Base-by-base conservation (phyloP, 225 moss, liverwort and hornwort species). In the Anthoceros angustus region DNA sequence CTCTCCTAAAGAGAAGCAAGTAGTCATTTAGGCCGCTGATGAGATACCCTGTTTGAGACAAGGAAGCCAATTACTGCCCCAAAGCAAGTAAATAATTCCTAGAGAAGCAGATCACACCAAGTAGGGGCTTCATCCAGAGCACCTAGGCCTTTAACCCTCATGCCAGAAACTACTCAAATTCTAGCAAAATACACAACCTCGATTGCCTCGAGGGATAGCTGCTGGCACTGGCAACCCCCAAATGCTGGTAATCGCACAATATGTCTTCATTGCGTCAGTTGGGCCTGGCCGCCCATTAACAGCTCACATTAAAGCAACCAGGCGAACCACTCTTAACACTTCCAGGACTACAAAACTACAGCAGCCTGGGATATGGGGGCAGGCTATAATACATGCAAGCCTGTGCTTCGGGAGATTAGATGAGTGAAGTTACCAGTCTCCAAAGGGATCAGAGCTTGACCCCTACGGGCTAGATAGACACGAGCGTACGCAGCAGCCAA, bases 401-500 rank as follows among this genome's bases (percentile, higher is more conserved):
- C 18, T 55, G 55, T 55, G 14, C 6, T 1, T 18, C 5, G 32
- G 32, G 32, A 32, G 32, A 32, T 4, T 32, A 1, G 32, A 49
- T 15, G 39, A 48, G 14, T 9, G 41, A 41, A 70, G 70, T 64
- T 73, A 94, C 94, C 80, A 86, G 83, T 75, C 73, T 85, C 83
- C 12, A 72, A 71, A 39, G 98, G 89, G 41, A 92, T 70, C 66
- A 92, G 74, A 74, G 92, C 89, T 84, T 86, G 87, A 75, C 80
- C 79, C 71, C 87, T 79, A 61, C 98, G 85, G 71, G 82, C 85
- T 65, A 92, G 79, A 71, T 92, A 98, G 50, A 98, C 88, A 77
- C 79, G 92, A 61, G 86, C 82, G 70, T 98, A 98, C 66, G 89
- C 88, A 70, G 92, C 81, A 71, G 89, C 86, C 73, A 98, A 66